Evolutionary conservation across 108 stramenopile species (phyloP), one percentile per base, ranked within the genome.

Genomic region (Cyclotella atomus): DNA sequence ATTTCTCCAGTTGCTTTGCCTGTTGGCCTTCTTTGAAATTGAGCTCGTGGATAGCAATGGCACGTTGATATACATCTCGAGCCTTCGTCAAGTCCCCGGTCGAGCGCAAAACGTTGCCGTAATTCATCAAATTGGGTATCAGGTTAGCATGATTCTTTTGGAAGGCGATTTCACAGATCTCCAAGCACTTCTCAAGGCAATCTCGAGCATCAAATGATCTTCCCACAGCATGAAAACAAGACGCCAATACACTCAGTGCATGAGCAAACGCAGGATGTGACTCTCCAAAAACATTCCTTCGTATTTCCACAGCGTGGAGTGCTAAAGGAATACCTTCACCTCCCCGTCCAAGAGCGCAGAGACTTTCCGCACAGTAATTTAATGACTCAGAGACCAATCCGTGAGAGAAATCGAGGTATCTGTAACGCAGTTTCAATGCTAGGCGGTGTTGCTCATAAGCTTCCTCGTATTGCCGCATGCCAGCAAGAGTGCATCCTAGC

Each of bases 41-140:
- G 3, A 77, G 44, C 34, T 82, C 76, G 49, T 75, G 78, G 45
- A 82, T 73, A 46, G 70, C 38, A 24, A 82, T 82, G 29, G 81
- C 81, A 41, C 81, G 69, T 47, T 82, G 34, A 44, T 75, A 82
- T 14, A 82, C 81, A 21, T 27, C 32, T 47, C 55, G 70, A 24
- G 81, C 81, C 56, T 72, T 82, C 35, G 24, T 30, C 14, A 72
- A 57, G 44, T 82, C 81, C 28, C 75, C 75, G 34, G 81, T 82
- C 10, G 75, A 76, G 0, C 75, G 50, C 33, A 82, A 68, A 47
- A 82, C 81, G 28, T 77, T 82, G 15, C 81, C 81, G 54, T 82
- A 82, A 43, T 77, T 82, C 81, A 82, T 82, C 12, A 82, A 33
- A 65, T 82, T 82, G 41, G 81, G 81, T 45, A 82, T 82, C 14